These are phyloP conservation scores for Solanum appendiculatum DNA, from an alignment of 257 asterid genomes.

Conservation along the genomic window DNA sequence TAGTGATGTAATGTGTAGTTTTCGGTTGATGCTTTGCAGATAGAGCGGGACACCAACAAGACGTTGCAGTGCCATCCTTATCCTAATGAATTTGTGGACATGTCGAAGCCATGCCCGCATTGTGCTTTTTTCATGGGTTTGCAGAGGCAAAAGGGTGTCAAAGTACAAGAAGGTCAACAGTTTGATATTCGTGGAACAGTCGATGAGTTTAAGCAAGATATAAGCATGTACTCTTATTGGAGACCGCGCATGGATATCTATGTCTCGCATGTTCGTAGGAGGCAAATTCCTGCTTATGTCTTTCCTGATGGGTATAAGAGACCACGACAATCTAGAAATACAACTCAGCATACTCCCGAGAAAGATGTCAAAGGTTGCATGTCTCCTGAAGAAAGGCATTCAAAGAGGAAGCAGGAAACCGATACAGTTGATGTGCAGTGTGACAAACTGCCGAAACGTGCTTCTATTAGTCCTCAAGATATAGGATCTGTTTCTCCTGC, in stretches of 20 bases:
- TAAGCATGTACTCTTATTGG: constrained; percentile 19
- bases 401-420: constrained; percentile 1
- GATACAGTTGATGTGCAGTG: background rate
- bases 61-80: constrained; percentile 39
- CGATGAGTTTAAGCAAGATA: constrained; percentile 23
- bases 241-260: constrained; percentile 27
- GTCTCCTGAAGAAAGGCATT: background rate
- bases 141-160: constrained; percentile 21
- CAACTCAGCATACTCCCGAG: background rate
- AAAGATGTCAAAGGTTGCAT: background rate
- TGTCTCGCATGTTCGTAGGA: constrained; percentile 27
- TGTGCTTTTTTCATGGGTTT: constrained; percentile 28
- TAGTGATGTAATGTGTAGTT: background rate
- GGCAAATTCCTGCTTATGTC: constrained; percentile 18
- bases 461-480: background rate
- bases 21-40: constrained; percentile 6
- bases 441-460: background rate
- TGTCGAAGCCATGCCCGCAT: constrained; percentile 12
- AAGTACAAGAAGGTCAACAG: constrained; percentile 23
- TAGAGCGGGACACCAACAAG: constrained; percentile 20
- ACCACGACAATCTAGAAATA: background rate
- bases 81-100: constrained; percentile 20
- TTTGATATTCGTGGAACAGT: constrained; percentile 31
- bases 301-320: constrained; percentile 26
- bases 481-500: background rate